Evolutionary conservation across 306 rosid species (phyloP).

Genomic region (Abrus precatorius): DNA sequence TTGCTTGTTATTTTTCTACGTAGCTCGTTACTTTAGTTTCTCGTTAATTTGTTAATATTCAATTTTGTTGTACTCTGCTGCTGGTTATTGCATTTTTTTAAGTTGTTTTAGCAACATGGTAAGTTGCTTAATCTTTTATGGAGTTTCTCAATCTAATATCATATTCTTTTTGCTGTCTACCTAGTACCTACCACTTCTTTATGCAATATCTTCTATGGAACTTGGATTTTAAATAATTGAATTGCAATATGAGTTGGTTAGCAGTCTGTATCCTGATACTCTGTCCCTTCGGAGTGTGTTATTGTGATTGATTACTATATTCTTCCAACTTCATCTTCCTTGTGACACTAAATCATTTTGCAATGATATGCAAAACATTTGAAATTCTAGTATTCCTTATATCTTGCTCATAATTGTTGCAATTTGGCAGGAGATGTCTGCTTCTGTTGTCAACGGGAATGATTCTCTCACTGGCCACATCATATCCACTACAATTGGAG

Average conservation of each 20-base stretch:
- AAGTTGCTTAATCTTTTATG: neutral
- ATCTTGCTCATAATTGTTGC: conserved; percentile 12
- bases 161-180: neutral
- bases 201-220: neutral
- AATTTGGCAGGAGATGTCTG: conserved; percentile 72
- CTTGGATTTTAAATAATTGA: conserved; percentile 8
- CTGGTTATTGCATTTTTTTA: neutral
- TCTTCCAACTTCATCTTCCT: conserved; percentile 16
- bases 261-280: conserved; percentile 6
- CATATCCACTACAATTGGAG: conserved; percentile 82
- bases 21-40: neutral
- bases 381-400: conserved; percentile 28
- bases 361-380: conserved; percentile 2
- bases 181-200: neutral
- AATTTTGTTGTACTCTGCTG: conserved; percentile 18
- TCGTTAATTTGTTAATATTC: conserved; percentile 18
- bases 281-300: conserved; percentile 7
- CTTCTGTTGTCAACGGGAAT: conserved; percentile 68
- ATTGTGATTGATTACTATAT: neutral
- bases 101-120: neutral
- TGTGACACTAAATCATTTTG: neutral
- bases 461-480: conserved; percentile 84
- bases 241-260: neutral
- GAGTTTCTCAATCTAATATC: conserved; percentile 12
- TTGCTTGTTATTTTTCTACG: neutral